Percentiles rank a stretch among this genome's conserved stretches.
Evolutionary conservation across 768 basidiomycete genomes (phyloP).

Genomic region (Termitomyces sp.): DNA sequence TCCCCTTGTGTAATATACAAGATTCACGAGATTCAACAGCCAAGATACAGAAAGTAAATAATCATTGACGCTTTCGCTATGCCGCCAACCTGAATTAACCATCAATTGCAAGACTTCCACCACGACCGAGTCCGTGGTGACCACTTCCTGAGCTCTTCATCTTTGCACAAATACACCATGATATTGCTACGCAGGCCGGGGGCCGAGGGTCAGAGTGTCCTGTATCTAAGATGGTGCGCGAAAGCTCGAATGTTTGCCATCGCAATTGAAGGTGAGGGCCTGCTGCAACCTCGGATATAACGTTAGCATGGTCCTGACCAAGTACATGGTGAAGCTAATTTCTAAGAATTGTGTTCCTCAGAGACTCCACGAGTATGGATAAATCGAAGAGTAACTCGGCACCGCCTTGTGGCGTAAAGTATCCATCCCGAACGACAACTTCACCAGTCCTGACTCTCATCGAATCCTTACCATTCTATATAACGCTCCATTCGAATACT

Average conservation of each 20-base stretch:
- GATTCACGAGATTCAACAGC: too few relatives aligned
- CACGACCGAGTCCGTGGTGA: too few relatives aligned
- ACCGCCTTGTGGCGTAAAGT: not conserved
- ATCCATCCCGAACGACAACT: not conserved
- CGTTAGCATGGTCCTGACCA: too few relatives aligned
- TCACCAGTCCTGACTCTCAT: not conserved
- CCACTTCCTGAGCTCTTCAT: too few relatives aligned
- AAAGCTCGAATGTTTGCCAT: constrained; percentile 62
- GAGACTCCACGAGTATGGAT: not conserved
- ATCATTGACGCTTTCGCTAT: too few relatives aligned
- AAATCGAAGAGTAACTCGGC: not conserved
- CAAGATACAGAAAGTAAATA: too few relatives aligned
- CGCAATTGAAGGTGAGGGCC: constrained; percentile 84
- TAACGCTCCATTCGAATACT: not conserved
- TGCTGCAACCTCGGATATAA: constrained; percentile 42
- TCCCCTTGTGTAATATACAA: too few relatives aligned
- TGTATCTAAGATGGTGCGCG: constrained; percentile 86
- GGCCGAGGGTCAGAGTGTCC: constrained; percentile 71
- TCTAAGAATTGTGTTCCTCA: not conserved
- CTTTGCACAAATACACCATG: constrained; percentile 48
- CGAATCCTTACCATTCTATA: not conserved
- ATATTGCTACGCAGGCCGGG: constrained; percentile 85
- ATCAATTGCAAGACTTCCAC: too few relatives aligned
- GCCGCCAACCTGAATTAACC: too few relatives aligned
- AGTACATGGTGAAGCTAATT: too few relatives aligned